These are phyloP conservation scores for Striga hermonthica DNA, from an alignment of 305 asterid species.

Conservation along the genomic window DNA sequence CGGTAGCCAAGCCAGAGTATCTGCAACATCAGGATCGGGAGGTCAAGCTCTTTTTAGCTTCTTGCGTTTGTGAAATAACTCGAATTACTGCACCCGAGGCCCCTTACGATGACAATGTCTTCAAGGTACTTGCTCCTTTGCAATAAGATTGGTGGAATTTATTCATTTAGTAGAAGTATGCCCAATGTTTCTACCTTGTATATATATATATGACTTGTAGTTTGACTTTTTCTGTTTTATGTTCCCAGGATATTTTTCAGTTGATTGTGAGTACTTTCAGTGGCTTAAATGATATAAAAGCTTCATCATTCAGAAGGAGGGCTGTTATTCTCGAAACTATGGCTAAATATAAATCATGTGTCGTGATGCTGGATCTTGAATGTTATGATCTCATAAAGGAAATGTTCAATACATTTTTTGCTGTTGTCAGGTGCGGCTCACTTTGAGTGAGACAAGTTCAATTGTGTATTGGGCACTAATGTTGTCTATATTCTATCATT, in stretches of 20 bases:
- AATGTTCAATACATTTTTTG: constrained; percentile 77
- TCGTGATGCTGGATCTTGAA: constrained; percentile 98
- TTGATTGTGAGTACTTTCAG: constrained; percentile 87
- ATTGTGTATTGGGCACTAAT: too few species aligned
- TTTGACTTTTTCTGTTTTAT: too few species aligned
- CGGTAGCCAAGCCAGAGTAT: constrained; percentile 77
- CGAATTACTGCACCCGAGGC: constrained; percentile 97
- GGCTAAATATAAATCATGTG: constrained; percentile 93
- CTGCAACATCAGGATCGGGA: constrained; percentile 92
- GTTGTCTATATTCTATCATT: too few species aligned
- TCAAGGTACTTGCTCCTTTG: constrained; percentile 53
- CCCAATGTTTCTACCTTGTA: too few species aligned
- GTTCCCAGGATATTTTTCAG: constrained; percentile 75
- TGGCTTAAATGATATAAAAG: constrained; percentile 70
- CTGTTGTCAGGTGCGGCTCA: constrained; percentile 66
- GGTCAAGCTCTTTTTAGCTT: constrained; percentile 85
- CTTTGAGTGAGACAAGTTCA: too few species aligned
- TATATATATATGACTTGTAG: too few species aligned
- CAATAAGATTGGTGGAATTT: too few species aligned
- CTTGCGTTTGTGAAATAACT: constrained; percentile 96
- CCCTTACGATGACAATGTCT: constrained; percentile 68
- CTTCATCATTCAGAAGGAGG: constrained; percentile 87
- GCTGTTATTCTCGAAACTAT: constrained; percentile 86
- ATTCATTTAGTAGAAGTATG: too few species aligned
- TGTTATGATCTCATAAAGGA: constrained; percentile 87